Percentiles rank a stretch among this genome's conserved stretches.
phyloP scores from a whole-genome alignment of 257 asterid species.

The Nicotiana knightiana region DNA sequence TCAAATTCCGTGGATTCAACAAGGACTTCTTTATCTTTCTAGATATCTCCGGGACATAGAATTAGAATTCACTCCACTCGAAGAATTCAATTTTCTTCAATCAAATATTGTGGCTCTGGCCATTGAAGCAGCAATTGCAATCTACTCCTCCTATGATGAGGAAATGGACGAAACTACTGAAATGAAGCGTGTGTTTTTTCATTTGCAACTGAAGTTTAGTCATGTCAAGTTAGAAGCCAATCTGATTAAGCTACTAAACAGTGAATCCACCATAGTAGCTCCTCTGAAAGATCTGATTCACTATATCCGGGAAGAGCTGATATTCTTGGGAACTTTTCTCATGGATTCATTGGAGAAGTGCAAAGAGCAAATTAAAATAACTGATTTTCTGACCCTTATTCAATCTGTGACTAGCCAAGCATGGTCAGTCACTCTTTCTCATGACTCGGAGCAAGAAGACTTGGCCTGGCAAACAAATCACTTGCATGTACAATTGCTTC shows the following conservation, averaged over 20 bases:
- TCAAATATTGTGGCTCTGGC: background rate
- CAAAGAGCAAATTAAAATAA: background rate
- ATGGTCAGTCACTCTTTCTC: background rate
- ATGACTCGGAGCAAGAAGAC: background rate
- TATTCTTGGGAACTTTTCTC: background rate
- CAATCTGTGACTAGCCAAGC: background rate
- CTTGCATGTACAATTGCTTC: background rate
- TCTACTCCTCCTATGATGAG: background rate
- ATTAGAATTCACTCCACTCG: background rate
- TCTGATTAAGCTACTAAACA: background rate
- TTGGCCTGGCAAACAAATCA: background rate
- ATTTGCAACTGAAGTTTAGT: background rate
- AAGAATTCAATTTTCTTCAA: background rate
- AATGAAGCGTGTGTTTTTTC: background rate
- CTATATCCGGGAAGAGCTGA: background rate
- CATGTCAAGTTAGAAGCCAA: background rate
- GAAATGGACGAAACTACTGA: background rate
- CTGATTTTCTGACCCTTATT: background rate
- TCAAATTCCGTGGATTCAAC: background rate
- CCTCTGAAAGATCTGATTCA: background rate
- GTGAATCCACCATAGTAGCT: background rate
- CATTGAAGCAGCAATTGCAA: background rate
- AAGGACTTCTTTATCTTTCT: background rate
- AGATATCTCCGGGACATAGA: background rate
- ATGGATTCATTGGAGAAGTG: background rate